Base-by-base conservation (phyloP, 441 rosid genomes). In the Rhodomyrtus psidioides region DNA sequence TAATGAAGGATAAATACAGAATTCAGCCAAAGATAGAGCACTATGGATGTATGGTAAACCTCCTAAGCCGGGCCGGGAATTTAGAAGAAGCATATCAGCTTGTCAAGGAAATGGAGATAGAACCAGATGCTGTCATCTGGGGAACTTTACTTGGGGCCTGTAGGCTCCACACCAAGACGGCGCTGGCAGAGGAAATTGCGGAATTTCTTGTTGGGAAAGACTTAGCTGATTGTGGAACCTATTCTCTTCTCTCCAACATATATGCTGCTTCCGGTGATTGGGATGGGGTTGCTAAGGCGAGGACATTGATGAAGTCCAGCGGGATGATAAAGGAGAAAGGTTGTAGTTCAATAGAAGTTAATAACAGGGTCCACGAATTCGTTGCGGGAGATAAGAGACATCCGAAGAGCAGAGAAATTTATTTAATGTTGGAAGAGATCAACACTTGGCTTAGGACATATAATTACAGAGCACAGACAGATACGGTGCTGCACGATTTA, bases 11-110 rank as follows among this genome's bases (percentile, higher is more conserved):
- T 39, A 88, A 86, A 46, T 90, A 92, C 42, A 89, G 90, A 57
- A 89, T 94, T 65, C 91, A 87, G 86, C 95, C 94, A 2, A 92
- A 91, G 91, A 90, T 94, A 56, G 95, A 94, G 89, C 97, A 95
- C 84, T 94, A 91, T 56, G 95, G 96, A 55, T 94, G 97, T 79
- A 89, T 94, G 92, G 94, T 94, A 27, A 90, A 94, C 88, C 96
- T 94, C 84, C 93, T 94, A 4, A 91, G 95, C 19, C 94, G 92
- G 12, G 90, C 93, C 0, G 95, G 95, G 44, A 91, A 86, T 62
- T 39, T 95, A 27, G 93, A 93, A 83, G 95, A 92, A 84, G 97
- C 97, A 13, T 91, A 91, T 56, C 86, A 88, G 46, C 88, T 95
- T 56, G 91, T 92, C 42, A 90, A 86, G 91, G 88, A 88, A 82